Percentiles rank a stretch among this genome's conserved stretches.
Conservation (phyloP, 192 early-diverging fungal species). For the Podila verticillata region DNA sequence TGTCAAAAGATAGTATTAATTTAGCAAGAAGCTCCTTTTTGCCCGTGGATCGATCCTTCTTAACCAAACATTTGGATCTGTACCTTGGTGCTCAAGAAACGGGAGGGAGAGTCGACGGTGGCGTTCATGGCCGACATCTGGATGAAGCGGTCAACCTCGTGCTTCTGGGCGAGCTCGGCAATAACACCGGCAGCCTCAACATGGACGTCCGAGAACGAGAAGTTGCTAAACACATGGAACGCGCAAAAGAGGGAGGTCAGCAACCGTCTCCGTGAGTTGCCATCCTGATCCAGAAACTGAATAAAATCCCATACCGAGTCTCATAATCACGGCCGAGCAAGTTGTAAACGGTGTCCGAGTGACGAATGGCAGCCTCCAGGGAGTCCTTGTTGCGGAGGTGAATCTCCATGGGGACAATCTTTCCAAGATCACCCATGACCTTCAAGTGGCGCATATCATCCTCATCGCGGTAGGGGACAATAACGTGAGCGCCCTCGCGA, state of each 20-base stretch:
- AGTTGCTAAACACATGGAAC: conserved; percentile 77
- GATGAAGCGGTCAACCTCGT: conserved; percentile 85
- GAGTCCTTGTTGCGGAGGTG: conserved; percentile 88
- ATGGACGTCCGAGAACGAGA: conserved; percentile 85
- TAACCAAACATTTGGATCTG: neutral
- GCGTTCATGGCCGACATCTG: conserved; percentile 93
- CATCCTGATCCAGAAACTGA: too few relatives aligned
- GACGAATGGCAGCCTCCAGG: conserved; percentile 84
- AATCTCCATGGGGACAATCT: conserved; percentile 91
- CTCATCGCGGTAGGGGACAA: conserved; percentile 89
- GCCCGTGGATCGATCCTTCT: too few relatives aligned
- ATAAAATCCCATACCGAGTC: conserved; percentile 72
- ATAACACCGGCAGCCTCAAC: conserved; percentile 83
- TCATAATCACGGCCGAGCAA: conserved; percentile 91
- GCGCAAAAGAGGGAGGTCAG: neutral
- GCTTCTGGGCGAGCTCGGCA: conserved; percentile 81
- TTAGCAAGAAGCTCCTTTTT: neutral
- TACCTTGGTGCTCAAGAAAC: conserved; percentile 89
- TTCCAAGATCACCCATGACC: conserved; percentile 94
- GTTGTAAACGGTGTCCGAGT: conserved; percentile 97
- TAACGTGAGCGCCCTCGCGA: conserved; percentile 88
- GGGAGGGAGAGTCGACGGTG: conserved; percentile 74
- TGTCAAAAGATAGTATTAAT: neutral
- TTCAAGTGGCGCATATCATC: conserved; percentile 90
- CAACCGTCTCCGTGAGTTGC: too few relatives aligned